These are phyloP conservation scores for Gracilaria vermiculophylla DNA, from an alignment of 23 red algal species.

Conservation along the genomic window DNA sequence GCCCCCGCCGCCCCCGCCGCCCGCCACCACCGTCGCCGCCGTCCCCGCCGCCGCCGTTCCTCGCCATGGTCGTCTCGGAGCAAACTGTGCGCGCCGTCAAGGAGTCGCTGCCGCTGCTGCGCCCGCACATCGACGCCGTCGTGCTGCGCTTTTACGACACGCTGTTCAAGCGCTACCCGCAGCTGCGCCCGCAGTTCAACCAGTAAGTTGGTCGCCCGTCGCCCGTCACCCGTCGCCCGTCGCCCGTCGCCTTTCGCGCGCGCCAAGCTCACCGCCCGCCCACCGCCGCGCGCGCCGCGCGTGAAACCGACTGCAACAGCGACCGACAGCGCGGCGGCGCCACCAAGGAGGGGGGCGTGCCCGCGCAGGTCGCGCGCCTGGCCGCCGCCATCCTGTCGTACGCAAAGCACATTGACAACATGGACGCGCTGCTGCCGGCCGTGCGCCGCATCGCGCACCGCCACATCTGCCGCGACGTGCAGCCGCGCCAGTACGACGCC, in stretches of 20 bases:
- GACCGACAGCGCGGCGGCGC: conserved; percentile 21
- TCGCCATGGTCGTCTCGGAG: background rate
- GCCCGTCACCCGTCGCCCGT: no score
- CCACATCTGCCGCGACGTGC: conserved; percentile 49
- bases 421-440: conserved; percentile 45
- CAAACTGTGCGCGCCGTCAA: conserved; percentile 51
- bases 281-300: no score
- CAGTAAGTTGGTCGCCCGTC: no score
- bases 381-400: conserved; percentile 50
- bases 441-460: conserved; percentile 47
- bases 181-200: conserved; percentile 55
- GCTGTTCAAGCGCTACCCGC: conserved; percentile 49
- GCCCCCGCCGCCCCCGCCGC: no score
- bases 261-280: no score
- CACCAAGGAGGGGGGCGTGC: conserved; percentile 9
- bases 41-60: no score
- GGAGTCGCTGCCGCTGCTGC: conserved; percentile 39
- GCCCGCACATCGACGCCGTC: background rate
- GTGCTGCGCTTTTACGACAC: conserved; percentile 39
- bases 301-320: background rate
- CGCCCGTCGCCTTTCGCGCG: no score
- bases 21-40: no score
- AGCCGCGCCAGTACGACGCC: conserved; percentile 26
- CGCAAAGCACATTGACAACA: conserved; percentile 59
- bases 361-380: conserved; percentile 23